Percentiles rank a stretch among this genome's conserved stretches.
phyloP scores from a whole-genome alignment of 176 grass and related monocot genomes.

The Typha latifolia region DNA sequence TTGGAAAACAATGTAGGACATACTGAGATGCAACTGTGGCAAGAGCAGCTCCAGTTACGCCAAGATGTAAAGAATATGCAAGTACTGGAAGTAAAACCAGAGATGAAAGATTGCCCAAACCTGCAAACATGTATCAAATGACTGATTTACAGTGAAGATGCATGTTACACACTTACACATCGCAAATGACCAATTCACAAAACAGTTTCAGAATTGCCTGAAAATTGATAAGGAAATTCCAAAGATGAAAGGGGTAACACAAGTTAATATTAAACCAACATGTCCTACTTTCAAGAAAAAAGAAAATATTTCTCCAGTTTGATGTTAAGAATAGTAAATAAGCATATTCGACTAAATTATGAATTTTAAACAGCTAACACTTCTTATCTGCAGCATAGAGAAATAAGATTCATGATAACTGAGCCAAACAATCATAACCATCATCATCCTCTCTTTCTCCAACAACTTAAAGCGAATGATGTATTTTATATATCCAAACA shows the following conservation, averaged over 20 bases:
- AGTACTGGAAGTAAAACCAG: slow-evolving; percentile 40
- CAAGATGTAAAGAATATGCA: slow-evolving; percentile 35
- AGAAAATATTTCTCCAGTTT: not conserved
- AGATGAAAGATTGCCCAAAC: slow-evolving; percentile 46
- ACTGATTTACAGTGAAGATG: not conserved
- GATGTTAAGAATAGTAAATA: not conserved
- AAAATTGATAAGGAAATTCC: not conserved
- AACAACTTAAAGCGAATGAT: not conserved
- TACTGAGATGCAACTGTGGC: slow-evolving; percentile 61
- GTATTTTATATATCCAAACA: no score
- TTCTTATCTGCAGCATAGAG: not conserved
- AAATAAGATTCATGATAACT: not conserved
- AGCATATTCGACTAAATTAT: slow-evolving; percentile 9
- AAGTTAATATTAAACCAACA: not conserved
- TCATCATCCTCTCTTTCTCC: not conserved
- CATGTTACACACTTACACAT: not conserved
- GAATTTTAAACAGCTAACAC: not conserved
- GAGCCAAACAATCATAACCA: no score
- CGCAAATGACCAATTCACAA: not conserved
- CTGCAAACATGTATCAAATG: slow-evolving; percentile 25
- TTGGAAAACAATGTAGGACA: slow-evolving; percentile 9
- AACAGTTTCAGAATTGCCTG: not conserved
- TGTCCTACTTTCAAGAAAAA: not conserved
- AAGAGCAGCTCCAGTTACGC: slow-evolving; percentile 49
- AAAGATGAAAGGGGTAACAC: not conserved